Evolutionary conservation across 306 rosid genomes (phyloP).

Genomic region (Fragaria nilgerrensis): DNA sequence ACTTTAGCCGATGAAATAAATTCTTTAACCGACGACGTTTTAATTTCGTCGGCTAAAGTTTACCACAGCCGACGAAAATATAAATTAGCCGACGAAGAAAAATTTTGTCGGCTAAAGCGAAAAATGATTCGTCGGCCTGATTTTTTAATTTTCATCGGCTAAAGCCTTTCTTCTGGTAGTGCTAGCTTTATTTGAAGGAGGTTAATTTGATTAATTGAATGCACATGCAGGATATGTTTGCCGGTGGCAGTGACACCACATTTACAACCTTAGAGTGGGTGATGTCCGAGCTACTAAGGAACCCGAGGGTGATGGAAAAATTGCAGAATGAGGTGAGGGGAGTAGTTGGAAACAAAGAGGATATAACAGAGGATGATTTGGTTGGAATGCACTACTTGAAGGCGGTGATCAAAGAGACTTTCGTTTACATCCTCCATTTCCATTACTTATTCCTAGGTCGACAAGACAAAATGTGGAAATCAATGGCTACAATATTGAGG

Average conservation of each 20-base stretch:
- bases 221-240: background rate
- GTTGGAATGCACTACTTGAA: background rate
- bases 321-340: background rate
- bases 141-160: too few relatives aligned
- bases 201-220: background rate
- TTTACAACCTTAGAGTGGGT: background rate
- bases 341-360: background rate
- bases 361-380: background rate
- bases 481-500: background rate
- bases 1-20: too few relatives aligned
- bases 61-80: too few relatives aligned
- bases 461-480: background rate
- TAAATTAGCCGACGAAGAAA: too few relatives aligned
- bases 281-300: background rate
- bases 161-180: too few relatives aligned
- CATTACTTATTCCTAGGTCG: background rate
- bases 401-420: background rate
- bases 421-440: background rate
- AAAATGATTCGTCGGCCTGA: too few relatives aligned
- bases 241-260: background rate
- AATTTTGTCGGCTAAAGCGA: too few relatives aligned
- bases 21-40: too few relatives aligned
- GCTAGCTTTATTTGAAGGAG: background rate
- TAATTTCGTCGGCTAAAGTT: too few relatives aligned
- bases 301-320: background rate